Percentiles rank a stretch among this genome's conserved stretches.
Evolutionary conservation across 2,329 filamentous ascomycete genomes (phyloP).

Genomic region (Pseudogymnoascus sp.): DNA sequence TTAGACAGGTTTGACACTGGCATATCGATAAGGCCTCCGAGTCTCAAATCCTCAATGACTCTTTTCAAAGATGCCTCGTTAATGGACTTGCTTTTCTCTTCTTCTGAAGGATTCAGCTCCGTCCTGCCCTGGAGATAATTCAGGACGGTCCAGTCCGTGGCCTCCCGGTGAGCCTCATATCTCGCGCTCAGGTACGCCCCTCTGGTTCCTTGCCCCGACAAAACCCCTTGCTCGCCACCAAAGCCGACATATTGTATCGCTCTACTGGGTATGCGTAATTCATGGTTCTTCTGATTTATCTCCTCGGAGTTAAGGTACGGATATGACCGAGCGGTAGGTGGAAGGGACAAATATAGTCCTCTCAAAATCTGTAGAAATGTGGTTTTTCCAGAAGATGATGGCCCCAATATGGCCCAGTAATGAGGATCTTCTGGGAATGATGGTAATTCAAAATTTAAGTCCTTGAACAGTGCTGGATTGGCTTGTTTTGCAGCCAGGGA

Average conservation of each 20-base stretch:
- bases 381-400: constrained; percentile 72
- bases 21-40: constrained; percentile 65
- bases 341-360: constrained; percentile 68
- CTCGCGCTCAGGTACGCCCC: constrained; percentile 81
- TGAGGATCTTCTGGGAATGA: constrained; percentile 44
- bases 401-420: constrained; percentile 80
- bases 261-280: constrained; percentile 51
- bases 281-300: constrained; percentile 35
- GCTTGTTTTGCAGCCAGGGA: constrained; percentile 34
- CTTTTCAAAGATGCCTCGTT: constrained; percentile 48
- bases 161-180: constrained; percentile 82
- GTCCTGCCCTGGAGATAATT: constrained; percentile 80
- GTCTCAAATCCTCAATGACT: constrained; percentile 62
- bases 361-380: constrained; percentile 73
- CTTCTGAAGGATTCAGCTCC: constrained; percentile 67
- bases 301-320: constrained; percentile 66
- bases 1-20: constrained; percentile 89
- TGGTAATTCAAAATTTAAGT: constrained; percentile 64
- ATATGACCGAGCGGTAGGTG: constrained; percentile 68
- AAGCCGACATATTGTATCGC: constrained; percentile 91
- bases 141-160: constrained; percentile 76
- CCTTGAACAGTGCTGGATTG: constrained; percentile 68
- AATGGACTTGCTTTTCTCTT: constrained; percentile 42
- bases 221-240: constrained; percentile 59
- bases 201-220: constrained; percentile 50